Percentiles rank a stretch among this genome's conserved stretches.
These are phyloP conservation scores for Xanthoceras sorbifolium DNA, from an alignment of 345 rosid species.

Conservation along the genomic window DNA sequence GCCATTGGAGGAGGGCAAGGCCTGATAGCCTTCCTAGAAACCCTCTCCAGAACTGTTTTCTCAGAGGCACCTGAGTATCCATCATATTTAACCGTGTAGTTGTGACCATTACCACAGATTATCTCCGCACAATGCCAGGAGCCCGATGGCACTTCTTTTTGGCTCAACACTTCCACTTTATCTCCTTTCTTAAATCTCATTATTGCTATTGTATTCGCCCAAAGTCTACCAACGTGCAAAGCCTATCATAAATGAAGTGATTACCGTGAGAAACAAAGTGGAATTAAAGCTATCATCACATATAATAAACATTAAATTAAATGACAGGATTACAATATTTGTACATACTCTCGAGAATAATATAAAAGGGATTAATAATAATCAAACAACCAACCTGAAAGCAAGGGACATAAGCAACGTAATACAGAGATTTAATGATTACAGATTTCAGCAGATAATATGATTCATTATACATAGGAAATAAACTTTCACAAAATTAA, in stretches of 20 bases:
- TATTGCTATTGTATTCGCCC: constrained; percentile 25
- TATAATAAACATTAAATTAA: not conserved
- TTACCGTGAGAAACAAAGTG: constrained; percentile 6
- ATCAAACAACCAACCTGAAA: not conserved
- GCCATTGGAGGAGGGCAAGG: constrained; percentile 53
- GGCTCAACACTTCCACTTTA: constrained; percentile 71
- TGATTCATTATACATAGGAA: not conserved
- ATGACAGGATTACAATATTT: not conserved
- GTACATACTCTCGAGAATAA: not conserved
- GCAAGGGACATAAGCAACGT: not conserved
- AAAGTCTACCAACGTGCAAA: constrained; percentile 6
- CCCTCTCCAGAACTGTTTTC: constrained; percentile 37
- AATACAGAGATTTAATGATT: not conserved
- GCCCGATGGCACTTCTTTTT: constrained; percentile 58
- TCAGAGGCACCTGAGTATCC: constrained; percentile 18
- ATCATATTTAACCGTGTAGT: constrained; percentile 57
- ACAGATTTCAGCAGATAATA: not conserved
- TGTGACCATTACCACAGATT: constrained; percentile 60
- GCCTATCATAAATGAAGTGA: constrained; percentile 27
- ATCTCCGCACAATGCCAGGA: constrained; percentile 81
- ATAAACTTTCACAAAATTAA: not conserved
- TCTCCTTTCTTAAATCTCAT: constrained; percentile 69
- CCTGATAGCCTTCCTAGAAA: constrained; percentile 58
- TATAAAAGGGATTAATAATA: not conserved
- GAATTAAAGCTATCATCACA: not conserved